Evolutionary conservation across 2,329 filamentous ascomycete species (phyloP).

Genomic region (Colletotrichum spaethianum): DNA sequence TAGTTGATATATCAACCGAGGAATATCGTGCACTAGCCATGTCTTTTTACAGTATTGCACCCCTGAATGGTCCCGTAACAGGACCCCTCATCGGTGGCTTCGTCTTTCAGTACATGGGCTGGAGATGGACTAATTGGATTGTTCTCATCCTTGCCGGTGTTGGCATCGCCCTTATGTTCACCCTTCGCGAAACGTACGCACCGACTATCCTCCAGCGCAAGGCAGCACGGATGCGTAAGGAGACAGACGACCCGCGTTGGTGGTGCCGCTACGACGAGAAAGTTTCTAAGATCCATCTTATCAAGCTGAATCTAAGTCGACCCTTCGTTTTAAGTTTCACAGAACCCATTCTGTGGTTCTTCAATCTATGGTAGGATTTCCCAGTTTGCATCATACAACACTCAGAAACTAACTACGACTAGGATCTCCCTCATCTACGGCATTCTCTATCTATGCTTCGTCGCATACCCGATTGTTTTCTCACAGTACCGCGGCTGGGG

Average conservation of each 20-base stretch:
- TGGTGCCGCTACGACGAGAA: slow-evolving; percentile 87
- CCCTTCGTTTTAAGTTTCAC: slow-evolving; percentile 84
- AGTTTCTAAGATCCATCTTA: slow-evolving; percentile 72
- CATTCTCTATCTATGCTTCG: slow-evolving; percentile 91
- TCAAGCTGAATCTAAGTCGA: slow-evolving; percentile 82
- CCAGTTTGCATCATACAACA: too few species aligned
- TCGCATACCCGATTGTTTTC: slow-evolving; percentile 91
- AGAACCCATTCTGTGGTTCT: slow-evolving; percentile 85
- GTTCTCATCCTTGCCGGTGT: slow-evolving; percentile 79
- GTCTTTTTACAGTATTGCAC: slow-evolving; percentile 86
- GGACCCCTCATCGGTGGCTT: slow-evolving; percentile 84
- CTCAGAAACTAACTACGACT: neutral
- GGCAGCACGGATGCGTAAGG: slow-evolving; percentile 74
- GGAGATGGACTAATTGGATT: slow-evolving; percentile 91
- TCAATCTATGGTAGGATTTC: slow-evolving; percentile 72
- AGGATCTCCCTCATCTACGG: slow-evolving; percentile 87
- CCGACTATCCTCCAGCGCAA: slow-evolving; percentile 79
- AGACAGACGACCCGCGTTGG: slow-evolving; percentile 79
- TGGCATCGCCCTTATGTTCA: slow-evolving; percentile 70
- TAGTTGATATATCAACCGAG: slow-evolving; percentile 87
- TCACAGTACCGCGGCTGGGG: slow-evolving; percentile 81
- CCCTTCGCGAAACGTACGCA: slow-evolving; percentile 82
- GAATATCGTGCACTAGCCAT: slow-evolving; percentile 87
- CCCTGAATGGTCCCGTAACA: slow-evolving; percentile 79
- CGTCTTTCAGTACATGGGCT: slow-evolving; percentile 81